Conservation (phyloP, 495 filamentous ascomycete genomes). For the Hyaloscypha bicolor region DNA sequence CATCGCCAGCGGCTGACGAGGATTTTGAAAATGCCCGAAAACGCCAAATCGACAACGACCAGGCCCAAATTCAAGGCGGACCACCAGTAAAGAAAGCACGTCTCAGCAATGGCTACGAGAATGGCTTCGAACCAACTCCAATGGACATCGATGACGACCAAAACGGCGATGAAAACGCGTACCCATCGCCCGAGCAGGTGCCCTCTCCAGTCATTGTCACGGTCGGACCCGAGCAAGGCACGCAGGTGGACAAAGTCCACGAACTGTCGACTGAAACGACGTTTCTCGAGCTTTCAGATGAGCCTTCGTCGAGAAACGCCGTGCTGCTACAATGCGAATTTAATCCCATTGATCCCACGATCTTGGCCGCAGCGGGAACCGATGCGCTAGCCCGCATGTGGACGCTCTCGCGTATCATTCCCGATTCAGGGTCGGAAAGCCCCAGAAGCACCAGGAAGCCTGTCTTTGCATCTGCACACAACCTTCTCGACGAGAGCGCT, state of each 20-base stretch:
- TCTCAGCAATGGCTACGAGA: constrained; percentile 63
- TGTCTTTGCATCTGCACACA: constrained; percentile 32
- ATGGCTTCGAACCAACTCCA: constrained; percentile 59
- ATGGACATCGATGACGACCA: constrained; percentile 58
- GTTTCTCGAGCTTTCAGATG: constrained; percentile 61
- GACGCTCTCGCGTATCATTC: constrained; percentile 61
- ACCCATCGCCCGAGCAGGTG: constrained; percentile 57
- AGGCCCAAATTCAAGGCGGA: constrained; percentile 49
- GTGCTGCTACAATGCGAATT: constrained; percentile 71
- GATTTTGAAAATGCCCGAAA: constrained; percentile 52
- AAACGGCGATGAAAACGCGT: constrained; percentile 53
- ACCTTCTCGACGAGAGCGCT: constrained; percentile 41
- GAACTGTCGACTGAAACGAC: constrained; percentile 66
- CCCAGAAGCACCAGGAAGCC: constrained; percentile 22
- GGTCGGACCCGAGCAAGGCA: constrained; percentile 68
- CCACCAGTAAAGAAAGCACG: constrained; percentile 55
- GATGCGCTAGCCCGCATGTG: constrained; percentile 81
- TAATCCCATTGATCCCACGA: constrained; percentile 73
- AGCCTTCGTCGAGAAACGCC: constrained; percentile 46
- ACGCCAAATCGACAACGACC: constrained; percentile 48
- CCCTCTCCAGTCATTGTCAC: constrained; percentile 58
- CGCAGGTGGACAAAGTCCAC: constrained; percentile 68
- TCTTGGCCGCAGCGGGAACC: constrained; percentile 73
- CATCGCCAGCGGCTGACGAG: constrained; percentile 30
- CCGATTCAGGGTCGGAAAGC: constrained; percentile 38